phyloP scores from a whole-genome alignment of 2,329 filamentous ascomycete genomes.

The Beauveria sp. region DNA sequence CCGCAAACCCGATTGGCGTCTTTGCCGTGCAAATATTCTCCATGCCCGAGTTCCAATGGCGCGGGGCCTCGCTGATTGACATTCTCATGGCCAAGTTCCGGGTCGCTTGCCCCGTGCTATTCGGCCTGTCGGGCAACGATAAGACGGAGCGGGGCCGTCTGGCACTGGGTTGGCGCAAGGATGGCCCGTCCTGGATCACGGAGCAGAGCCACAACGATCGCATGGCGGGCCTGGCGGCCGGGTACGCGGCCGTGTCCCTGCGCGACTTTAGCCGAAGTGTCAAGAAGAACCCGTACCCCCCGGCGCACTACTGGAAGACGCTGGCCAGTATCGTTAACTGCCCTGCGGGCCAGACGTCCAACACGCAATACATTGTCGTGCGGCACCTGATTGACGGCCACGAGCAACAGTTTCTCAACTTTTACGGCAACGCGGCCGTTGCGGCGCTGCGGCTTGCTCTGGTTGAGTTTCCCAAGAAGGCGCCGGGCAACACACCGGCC shows the following conservation, averaged over 20 bases:
- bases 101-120: constrained; percentile 73
- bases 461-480: constrained; percentile 61
- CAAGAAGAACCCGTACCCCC: constrained; percentile 67
- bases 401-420: constrained; percentile 66
- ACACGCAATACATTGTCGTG: constrained; percentile 65
- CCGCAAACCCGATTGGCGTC: constrained; percentile 74
- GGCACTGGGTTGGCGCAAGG: constrained; percentile 67
- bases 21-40: constrained; percentile 70
- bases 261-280: constrained; percentile 69
- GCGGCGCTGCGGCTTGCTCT: constrained; percentile 63
- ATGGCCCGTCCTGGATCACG: constrained; percentile 50
- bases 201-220: constrained; percentile 72
- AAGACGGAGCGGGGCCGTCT: constrained; percentile 58
- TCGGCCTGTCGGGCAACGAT: constrained; percentile 72
- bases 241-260: constrained; percentile 75
- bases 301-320: constrained; percentile 73
- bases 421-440: constrained; percentile 73
- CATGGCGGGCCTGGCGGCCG: constrained; percentile 76
- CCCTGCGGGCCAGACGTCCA: constrained; percentile 57
- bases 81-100: constrained; percentile 83
- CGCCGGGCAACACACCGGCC: constrained; percentile 38
- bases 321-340: constrained; percentile 72
- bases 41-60: constrained; percentile 56
- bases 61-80: constrained; percentile 63
- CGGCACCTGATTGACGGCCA: constrained; percentile 65